Base-by-base conservation (phyloP, 2,329 filamentous ascomycete genomes). In the Pseudogymnoascus sp. region DNA sequence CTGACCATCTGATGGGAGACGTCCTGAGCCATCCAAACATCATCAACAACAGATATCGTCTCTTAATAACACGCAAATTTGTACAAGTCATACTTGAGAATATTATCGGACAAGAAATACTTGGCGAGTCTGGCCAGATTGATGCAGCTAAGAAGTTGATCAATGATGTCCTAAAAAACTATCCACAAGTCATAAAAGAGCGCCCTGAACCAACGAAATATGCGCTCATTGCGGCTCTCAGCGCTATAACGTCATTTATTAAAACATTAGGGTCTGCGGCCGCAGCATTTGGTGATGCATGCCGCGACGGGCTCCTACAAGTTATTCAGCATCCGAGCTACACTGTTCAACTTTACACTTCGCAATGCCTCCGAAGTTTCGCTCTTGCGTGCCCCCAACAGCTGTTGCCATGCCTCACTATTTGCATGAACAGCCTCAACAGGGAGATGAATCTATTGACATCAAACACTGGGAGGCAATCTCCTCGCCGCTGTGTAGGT, bases 251-350 rank as follows among this genome's bases (percentile, higher is more conserved):
- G 1, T 89, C 91, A 3, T 79, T 99, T 35, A 89, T 97, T 64
- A 80, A 82, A 41, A 88, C 85, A 0, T 80, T 99, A 3, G 93
- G 92, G 3, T 93, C 93, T 19, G 92, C 92, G 2, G 84, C 90
- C 35, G 90, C 87, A 65, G 80, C 79, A 61, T 86, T 97, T 68
- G 89, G 91, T 6, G 95, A 99, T 66, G 73, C 82, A 12, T 96
- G 91, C 72, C 85, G 93, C 59, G 94, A 99, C 73, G 89, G 89
- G 3, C 78, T 99, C 33, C 79, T 97, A 39, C 92, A 97, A 73
- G 90, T 96, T 5, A 79, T 97, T 25, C 91, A 96, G 69, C 94
- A 99, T 74, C 91, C 92, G 0, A 97, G 91, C 75, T 97, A 97
- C 74, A 94, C 92, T 4, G 94, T 99, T 2, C 94, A 99, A 72